Base-by-base conservation (phyloP, 1,139 yeast species). In the Magnusiomyces clavatus region DNA sequence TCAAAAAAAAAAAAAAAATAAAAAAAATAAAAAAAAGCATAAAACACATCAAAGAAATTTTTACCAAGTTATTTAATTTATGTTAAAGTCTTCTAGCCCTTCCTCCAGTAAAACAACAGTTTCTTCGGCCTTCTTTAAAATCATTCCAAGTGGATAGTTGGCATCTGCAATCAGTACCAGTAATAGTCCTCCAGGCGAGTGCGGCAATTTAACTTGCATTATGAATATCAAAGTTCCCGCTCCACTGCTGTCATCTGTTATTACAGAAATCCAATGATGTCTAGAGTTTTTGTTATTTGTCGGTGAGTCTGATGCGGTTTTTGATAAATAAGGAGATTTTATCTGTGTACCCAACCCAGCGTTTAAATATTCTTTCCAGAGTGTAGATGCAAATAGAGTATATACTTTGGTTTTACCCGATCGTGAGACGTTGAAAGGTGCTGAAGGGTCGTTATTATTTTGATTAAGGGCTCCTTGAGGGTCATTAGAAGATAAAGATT, bases 391-490 rank as follows among this genome's bases (percentile, higher is more conserved):
- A 51, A 62, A 60, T 31, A 64, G 53, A 6, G 64, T 61, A 43
- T 62, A 64, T 6, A 64, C 61, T 43, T 63, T 63, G 10, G 65
- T 63, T 43, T 62, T 62, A 61, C 62, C 60, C 1, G 60, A 45
- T 40, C 65, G 51, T 38, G 60, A 62, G 24, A 63, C 59, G 16
- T 59, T 57, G 46, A 61, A 63, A 8, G 31, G 31, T 24, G 31
- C 4, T 8, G 31, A 24, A 5, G 8, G n/a, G n/a, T n/a, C 31
- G 8, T 24, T 8, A 24, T 24, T 24, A 24, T 24, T 24, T 5
- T 24, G 31, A 24, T 24, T 4, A 4, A 5, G 31, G 8, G 31
- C 8, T 24, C 8, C 8, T 5, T 24, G 31, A 24, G 8, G 8
- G 8, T 8, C 31, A 8, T 24, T 24, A 5, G 31, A 24, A 8